These are phyloP conservation scores for Pyricularia sp. DNA, from an alignment of 2,329 filamentous ascomycete species.

Conservation along the genomic window DNA sequence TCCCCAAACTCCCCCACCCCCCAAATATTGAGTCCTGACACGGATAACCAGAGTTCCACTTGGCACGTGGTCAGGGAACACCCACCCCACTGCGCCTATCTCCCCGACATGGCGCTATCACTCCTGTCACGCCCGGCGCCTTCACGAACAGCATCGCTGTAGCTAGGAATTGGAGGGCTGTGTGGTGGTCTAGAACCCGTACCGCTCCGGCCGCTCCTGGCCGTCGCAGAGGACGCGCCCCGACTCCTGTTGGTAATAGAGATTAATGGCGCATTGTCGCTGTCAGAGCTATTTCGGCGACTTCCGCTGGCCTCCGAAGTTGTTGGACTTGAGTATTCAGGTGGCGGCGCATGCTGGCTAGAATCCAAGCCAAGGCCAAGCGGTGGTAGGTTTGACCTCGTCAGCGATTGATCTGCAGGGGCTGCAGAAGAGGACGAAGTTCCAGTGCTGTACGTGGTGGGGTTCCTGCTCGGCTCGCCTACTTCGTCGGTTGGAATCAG, in stretches of 20 bases:
- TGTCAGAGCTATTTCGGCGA: conserved; percentile 47
- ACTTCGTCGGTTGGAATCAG: conserved; percentile 62
- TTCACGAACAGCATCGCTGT: conserved; percentile 62
- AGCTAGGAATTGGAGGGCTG: conserved; percentile 68
- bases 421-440: conserved; percentile 15
- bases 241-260: conserved; percentile 36
- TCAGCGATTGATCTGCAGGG: background rate
- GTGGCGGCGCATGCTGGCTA: conserved; percentile 53
- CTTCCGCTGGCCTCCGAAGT: conserved; percentile 45
- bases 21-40: background rate
- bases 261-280: conserved; percentile 44
- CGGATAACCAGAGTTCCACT: background rate
- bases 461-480: conserved; percentile 62
- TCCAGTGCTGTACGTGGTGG: conserved; percentile 23
- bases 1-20: background rate
- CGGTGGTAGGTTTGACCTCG: background rate
- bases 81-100: background rate
- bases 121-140: conserved; percentile 37
- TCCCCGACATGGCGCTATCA: conserved; percentile 22
- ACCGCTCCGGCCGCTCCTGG: conserved; percentile 3
- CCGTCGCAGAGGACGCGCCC: conserved; percentile 36
- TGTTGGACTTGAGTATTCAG: conserved; percentile 60
- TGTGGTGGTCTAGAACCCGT: conserved; percentile 12
- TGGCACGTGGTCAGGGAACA: background rate
- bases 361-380: conserved; percentile 33